Evolutionary conservation across 164 flowering plant species (phyloP), one percentile per base, ranked within the genome.

Genomic region (Vitis riparia): DNA sequence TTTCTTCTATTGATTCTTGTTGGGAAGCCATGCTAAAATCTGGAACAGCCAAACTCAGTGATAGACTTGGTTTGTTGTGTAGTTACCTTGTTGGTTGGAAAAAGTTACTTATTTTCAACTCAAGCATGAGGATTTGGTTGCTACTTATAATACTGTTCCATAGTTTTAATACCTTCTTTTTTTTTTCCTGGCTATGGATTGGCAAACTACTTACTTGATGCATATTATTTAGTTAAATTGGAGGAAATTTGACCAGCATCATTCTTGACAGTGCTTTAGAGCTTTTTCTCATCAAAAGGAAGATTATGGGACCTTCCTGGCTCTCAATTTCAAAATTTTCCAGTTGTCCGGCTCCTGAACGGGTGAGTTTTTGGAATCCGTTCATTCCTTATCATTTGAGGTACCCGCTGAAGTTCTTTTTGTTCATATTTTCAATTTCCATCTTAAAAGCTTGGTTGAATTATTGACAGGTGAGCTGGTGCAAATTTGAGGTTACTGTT

Each of bases 221-320:
- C 23, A 44, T 62, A 59, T 13, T 51, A 19, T 59, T 59, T 44
- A 11, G 59, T 51, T 16, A 66, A 61, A 71, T 55, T n/a, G 56
- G n/a, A 4, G 14, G 9, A 55, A 57, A 55, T 27, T n/a, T 78
- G 71, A 78, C 51, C 2, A 16, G 37, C 23, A 13, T 66, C 63
- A 53, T 65, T 0, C 17, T 77, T 27, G 85, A 84, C 91, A 96
- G 99, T 82, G 93, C 97, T 10, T 67, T 93, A 80, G 99, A 96
- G 83, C 91, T 87, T 68, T 92, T 96, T 76, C 87, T 96, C 48
- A 75, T 96, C 67, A 96, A 93, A 76, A 81, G 99, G 82, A 89
- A 91, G 83, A 85, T 93, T 70, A 89, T 82, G 59, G 99, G 98
- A 69, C 98, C 99, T 58, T 92, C 91, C 11, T 96, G 99, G 99